phyloP scores from a whole-genome alignment of 768 basidiomycete species.

The Leccinum rimulosum region DNA sequence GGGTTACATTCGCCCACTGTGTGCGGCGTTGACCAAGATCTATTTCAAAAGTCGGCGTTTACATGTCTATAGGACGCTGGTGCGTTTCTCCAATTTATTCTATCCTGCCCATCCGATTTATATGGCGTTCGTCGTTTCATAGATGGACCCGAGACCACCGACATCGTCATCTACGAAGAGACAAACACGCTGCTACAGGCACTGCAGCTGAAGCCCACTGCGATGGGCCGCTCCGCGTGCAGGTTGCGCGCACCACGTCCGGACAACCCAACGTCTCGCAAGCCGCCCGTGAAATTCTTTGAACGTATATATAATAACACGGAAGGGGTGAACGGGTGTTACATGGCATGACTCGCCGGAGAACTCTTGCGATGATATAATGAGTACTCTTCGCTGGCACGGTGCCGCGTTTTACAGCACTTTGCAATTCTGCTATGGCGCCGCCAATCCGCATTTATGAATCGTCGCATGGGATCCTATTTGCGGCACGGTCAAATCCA shows the following conservation, averaged over 20 bases:
- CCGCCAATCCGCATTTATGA: background rate
- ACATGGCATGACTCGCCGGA: background rate
- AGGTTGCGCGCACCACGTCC: constrained; percentile 61
- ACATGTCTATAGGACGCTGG: constrained; percentile 65
- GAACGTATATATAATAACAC: background rate
- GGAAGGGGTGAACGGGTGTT: background rate
- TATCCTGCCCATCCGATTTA: background rate
- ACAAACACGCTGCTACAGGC: constrained; percentile 17
- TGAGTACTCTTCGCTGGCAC: background rate
- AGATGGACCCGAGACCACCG: constrained; percentile 71
- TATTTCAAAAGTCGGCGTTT: constrained; percentile 67
- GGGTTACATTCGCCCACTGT: constrained; percentile 69
- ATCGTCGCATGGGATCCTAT: background rate
- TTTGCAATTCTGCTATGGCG: background rate
- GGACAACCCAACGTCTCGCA: constrained; percentile 77
- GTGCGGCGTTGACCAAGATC: constrained; percentile 54
- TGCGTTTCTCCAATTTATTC: constrained; percentile 20
- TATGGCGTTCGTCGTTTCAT: background rate
- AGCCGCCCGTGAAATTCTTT: constrained; percentile 44
- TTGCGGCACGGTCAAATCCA: background rate
- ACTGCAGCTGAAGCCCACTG: constrained; percentile 8
- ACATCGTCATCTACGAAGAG: constrained; percentile 58
- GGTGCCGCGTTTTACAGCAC: background rate
- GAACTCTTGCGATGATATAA: background rate
- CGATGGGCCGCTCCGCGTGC: constrained; percentile 33